Base-by-base conservation (phyloP, 1,139 yeast species). In the Candida tropicalis region DNA sequence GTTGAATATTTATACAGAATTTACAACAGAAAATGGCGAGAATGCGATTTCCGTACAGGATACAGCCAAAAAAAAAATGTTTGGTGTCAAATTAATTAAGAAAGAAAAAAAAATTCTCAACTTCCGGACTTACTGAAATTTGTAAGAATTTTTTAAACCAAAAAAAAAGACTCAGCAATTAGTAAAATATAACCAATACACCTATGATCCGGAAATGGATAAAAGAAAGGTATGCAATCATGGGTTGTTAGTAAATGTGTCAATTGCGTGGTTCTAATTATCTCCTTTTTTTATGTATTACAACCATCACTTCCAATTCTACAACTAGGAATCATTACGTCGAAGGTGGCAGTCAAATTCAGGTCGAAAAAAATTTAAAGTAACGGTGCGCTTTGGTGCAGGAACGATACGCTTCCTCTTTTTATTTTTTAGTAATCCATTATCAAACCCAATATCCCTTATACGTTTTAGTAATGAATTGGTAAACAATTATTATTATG, bases 1-100 rank as follows among this genome's bases (percentile, higher is more conserved):
- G 46, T 43, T 40, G 46, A 45, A 38, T 43, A 40, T 43, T 45
- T 45, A 45, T 43, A 44, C 25, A 17, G 25, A 26, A 11, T 20
- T 13, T 12, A 24, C 27, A 34, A 35, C 26, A 23, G 5, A 10
- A 16, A n/a, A 6, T 5, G 10, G 24, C 10, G 12, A 33, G 24
- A 12, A 12, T 12, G 13, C 28, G 22, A 34, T 34, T 36, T 36
- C 39, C 39, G 39, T 18, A 20, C 27, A 13, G 22, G 18, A 34
- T 10, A 24, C 27, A 34, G 17, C n/a, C n/a, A 34, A 16, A 24
- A 24, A 24, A 34, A 16, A 24, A 24, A 24, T 7, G 13, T 15
- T 23, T 34, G 37, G 28, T 34, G 37, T 24, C 37, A 34, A 34
- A 17, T 17, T 31, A 11, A 35, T 5, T 10, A 16, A n/a, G 7